Percentiles rank a stretch among this genome's conserved stretches.
phyloP scores from a whole-genome alignment of 768 basidiomycete species.

The Mycena rosella region DNA sequence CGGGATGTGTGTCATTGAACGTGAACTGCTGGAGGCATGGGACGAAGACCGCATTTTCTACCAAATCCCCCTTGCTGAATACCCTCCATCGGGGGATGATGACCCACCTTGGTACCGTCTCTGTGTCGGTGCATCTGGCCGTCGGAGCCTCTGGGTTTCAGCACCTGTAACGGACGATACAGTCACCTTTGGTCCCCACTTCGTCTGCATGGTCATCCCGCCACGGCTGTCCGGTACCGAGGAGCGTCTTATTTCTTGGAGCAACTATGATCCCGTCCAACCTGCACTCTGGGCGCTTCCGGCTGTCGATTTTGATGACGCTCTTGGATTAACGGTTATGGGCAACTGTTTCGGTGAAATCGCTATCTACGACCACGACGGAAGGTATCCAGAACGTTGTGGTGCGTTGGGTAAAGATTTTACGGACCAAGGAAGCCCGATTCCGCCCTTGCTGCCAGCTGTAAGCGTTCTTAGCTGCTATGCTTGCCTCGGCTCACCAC shows the following conservation, averaged over 20 bases:
- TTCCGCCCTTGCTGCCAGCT: not conserved
- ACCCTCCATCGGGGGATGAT: not conserved
- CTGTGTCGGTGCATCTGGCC: not conserved
- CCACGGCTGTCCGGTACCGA: no score
- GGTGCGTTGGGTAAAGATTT: not conserved
- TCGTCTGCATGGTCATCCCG: not conserved
- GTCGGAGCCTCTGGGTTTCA: conserved; percentile 1
- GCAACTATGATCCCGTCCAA: not conserved
- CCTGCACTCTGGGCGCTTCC: conserved; percentile 29
- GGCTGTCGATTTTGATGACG: conserved; percentile 30
- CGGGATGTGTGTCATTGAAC: not conserved
- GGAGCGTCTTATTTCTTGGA: not conserved
- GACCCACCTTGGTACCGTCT: conserved; percentile 18
- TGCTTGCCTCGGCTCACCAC: not conserved
- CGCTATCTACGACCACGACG: conserved; percentile 19
- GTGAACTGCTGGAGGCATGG: not conserved
- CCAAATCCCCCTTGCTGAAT: not conserved
- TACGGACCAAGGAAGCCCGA: not conserved
- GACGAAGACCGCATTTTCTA: not conserved
- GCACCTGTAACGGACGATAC: no score
- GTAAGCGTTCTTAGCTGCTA: not conserved
- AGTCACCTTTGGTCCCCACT: not conserved
- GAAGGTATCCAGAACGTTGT: not conserved
- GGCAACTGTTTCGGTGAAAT: conserved; percentile 35
- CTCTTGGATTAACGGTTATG: conserved; percentile 25